Evolutionary conservation across 768 basidiomycete species (phyloP), one percentile per base, ranked within the genome.

Genomic region (Tulasnella sp.): DNA sequence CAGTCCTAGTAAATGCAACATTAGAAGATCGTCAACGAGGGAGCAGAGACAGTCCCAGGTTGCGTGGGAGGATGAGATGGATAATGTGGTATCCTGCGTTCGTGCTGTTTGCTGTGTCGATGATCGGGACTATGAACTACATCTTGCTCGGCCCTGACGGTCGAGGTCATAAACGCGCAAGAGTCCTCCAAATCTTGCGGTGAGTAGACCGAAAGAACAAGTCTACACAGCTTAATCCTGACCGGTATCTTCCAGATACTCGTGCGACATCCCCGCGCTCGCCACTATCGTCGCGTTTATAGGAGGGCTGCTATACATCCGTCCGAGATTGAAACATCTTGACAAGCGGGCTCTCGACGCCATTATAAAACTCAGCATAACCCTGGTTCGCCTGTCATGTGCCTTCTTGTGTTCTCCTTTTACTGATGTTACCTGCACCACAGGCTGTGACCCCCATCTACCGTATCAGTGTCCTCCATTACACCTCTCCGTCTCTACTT

Each of bases 1-100:
- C 48, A 7, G 12, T 58, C 48, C 50, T 77, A 20, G 76, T 77
- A 9, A 77, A 54, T n/a, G 48, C 76, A 7, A 77, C 76, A 24
- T 41, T 77, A n/a, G 76, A 48, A 24, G 76, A 77, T 41, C 20
- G 1, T 34, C 41, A 37, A 34, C n/a, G 76, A 3, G 41, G 28
- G 11, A 77, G 76, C n/a, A 34, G 14, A 48, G 76, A 77, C 40
- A n/a, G 34, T 2, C 76, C 76, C 9, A 41, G 20, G 0, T 42
- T 41, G 46, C 46, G 76, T 16, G 46, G n/a, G n/a, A 50, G 40
- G 31, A 22, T 54, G n/a, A 42, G 76, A 16, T 40, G 76, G 76
- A 54, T 34, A 14, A 22, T 40, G 3, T 40, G 54, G 40, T 77
- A 64, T 18, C 48, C 37, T 9, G 54, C 40, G n/a, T 41, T 77